Conservation (phyloP, 208 protist species). For the Leishmania amazonensis region DNA sequence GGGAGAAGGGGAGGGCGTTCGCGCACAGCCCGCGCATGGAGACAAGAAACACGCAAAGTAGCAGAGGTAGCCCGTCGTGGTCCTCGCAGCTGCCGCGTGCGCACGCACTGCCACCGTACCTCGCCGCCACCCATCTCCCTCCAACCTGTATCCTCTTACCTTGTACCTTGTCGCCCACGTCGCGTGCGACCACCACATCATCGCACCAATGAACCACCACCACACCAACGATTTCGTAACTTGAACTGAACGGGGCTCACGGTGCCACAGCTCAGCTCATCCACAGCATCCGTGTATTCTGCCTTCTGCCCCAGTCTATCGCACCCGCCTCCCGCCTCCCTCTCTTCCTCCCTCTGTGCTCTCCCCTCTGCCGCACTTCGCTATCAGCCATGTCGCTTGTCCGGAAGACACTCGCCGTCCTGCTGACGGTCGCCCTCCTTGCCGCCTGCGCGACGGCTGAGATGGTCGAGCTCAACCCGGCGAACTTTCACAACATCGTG, state of each 20-base stretch:
- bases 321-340: background rate
- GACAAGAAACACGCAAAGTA: background rate
- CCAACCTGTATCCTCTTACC: no score
- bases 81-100: background rate
- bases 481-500: slow-evolving; percentile 83
- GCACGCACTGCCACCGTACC: background rate
- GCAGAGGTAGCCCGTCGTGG: background rate
- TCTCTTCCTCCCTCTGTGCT: background rate
- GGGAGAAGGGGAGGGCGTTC: background rate
- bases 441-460: slow-evolving; percentile 35
- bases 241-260: background rate
- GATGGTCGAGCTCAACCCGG: slow-evolving; percentile 67
- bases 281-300: no score
- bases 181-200: background rate
- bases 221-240: background rate
- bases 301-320: no score
- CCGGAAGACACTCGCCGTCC: slow-evolving; percentile 18
- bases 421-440: slow-evolving; percentile 26
- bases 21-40: background rate
- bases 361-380: background rate
- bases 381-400: slow-evolving; percentile 11
- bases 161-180: background rate
- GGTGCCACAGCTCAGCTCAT: background rate
- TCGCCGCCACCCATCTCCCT: background rate
- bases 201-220: background rate